Base-by-base conservation (phyloP, 2,329 filamentous ascomycete genomes). In the Aspergillus calidoustus region DNA sequence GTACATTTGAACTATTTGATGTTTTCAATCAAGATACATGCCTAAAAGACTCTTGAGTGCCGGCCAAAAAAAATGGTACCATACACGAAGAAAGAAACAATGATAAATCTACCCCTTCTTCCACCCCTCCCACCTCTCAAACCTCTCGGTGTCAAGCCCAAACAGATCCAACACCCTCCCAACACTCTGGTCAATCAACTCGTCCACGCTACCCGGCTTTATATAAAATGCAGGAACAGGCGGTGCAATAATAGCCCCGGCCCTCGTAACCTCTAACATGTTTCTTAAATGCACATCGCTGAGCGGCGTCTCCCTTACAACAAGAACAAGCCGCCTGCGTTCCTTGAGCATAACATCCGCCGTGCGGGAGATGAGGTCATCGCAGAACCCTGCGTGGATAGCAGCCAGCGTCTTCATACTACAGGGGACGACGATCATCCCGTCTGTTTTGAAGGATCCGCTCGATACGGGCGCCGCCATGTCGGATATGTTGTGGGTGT, bases 331-430 rank as follows among this genome's bases (percentile, higher is more conserved):
- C 51, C 70, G 68, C 17, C 78, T 60, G 1, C 76, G 60, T 64
- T 83, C 81, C 64, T 84, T 84, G 1, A 84, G 66, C 56, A 72
- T 77, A 1, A 84, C 81, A 61, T 81, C 80, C 2, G 81, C 82
- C 0, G 80, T 77, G 0, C 81, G 71, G 0, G 79, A 72, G 34
- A 83, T 81, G 11, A 84, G 63, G 61, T 83, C 81, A 44, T 82
- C 77, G 58, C 78, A 77, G 59, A 76, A 79, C 0, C 81, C 81
- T 1, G 71, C 66, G 22, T 74, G 68, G 3, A 84, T 75, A 0
- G 72, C 77, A 0, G 80, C 78, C 4, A 83, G 72, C 1, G 81
- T 83, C 67, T 83, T 83, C 77, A 83, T 80, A 57, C 76, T 80
- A 69, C 81, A 84, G 0, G 78, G 80, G 0, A 80, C 77, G 2